Conservation (phyloP, 768 basidiomycete genomes). For the Leccinum subgranulosum region DNA sequence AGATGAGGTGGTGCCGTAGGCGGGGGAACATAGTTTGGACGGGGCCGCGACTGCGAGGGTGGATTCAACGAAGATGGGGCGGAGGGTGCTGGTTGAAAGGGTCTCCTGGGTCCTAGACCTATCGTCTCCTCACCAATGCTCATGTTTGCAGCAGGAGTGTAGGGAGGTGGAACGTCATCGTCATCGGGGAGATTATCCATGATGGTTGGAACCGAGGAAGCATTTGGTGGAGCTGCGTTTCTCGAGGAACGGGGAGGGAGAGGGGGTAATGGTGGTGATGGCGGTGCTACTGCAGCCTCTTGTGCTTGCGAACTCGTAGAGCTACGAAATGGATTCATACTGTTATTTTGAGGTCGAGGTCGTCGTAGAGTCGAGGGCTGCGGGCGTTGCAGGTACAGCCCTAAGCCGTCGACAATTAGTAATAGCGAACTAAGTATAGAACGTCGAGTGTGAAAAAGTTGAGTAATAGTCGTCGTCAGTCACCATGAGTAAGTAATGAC, state of each 20-base stretch:
- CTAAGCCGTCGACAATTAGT: no score
- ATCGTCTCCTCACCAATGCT: conserved; percentile 64
- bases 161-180: conserved; percentile 70
- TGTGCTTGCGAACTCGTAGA: background rate
- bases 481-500: no score
- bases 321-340: conserved; percentile 19
- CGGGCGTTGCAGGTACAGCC: no score
- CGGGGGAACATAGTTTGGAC: background rate
- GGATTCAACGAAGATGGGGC: conserved; percentile 4
- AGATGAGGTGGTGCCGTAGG: background rate
- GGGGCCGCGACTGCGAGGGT: background rate
- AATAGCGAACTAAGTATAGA: no score
- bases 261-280: conserved; percentile 2
- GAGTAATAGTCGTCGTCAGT: no score
- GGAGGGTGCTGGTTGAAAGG: conserved; percentile 49
- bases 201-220: background rate
- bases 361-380: background rate
- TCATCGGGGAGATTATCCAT: conserved; percentile 18
- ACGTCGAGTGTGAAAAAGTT: no score
- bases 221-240: background rate
- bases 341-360: conserved; percentile 7
- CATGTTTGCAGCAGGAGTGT: conserved; percentile 54
- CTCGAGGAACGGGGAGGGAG: conserved; percentile 4
- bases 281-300: background rate
- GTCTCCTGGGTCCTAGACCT: conserved; percentile 58